Base-by-base conservation (phyloP, 768 basidiomycete species). In the Clitopilus passeckerianus region DNA sequence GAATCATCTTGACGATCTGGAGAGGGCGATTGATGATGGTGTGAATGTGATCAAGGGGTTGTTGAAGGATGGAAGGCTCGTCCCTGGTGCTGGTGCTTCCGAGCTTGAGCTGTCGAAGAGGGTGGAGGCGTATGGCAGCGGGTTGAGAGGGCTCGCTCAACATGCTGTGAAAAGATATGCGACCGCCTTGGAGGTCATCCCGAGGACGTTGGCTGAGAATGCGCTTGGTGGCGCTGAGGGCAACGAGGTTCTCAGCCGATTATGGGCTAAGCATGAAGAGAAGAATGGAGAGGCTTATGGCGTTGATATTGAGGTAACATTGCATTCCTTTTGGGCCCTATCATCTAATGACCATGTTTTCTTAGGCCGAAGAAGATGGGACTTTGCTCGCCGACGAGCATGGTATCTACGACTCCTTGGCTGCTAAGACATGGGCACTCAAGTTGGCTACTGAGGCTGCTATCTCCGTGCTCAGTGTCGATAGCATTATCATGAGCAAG, bases 401-500 rank as follows among this genome's bases (percentile, higher is more conserved):
- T 74, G 78, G 85, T 65, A 93, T 95, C 60, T 85, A 86, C 61
- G 94, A 97, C 70, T 87, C 94, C n/a, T 79, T 95, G 6, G 91
- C 86, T 8, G 90, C 93, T 16, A 96, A 95, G 72, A 77, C 86
- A 5, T 96, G 94, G 93, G 93, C 93, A 1, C 84, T 97, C 65
- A 80, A 83, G 59, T 82, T 95, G n/a, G 95, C 89, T 15, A 93
- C 93, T 0, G 94, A 97, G 69, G 93, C 94, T 16, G 94, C 95
- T 0, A 82, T 91, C 41, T 88, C 92, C 0, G 91, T 97, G 30
- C 84, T 99, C 57, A 90, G 89, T 62, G 97, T 99, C 6, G 97
- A 99, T 74, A 93, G 91, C 68, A 98, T 98, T 71, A 97, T 98
- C 77, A 94, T 95, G 86, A 92, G 90, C 76, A 93, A 93, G 69